These are phyloP conservation scores for Leccinum subgranulosum DNA, from an alignment of 768 basidiomycete species.

Conservation along the genomic window DNA sequence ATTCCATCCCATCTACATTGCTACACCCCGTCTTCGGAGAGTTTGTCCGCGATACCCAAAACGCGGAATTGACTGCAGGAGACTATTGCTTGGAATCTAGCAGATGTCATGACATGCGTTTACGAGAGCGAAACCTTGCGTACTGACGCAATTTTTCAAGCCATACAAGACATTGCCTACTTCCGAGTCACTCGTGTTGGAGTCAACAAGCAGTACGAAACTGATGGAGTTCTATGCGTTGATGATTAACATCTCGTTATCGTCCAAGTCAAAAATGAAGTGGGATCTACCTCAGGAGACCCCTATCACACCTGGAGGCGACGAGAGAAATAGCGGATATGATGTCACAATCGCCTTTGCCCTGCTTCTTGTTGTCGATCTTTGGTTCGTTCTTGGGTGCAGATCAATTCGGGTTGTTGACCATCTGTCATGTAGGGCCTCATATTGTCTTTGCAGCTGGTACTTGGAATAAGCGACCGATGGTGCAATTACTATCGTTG, in stretches of 20 bases:
- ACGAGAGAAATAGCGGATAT: constrained; percentile 5
- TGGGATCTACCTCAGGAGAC: constrained; percentile 19
- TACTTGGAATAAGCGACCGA: constrained; percentile 20
- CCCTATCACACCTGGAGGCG: constrained; percentile 21
- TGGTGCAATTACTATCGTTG: not conserved
- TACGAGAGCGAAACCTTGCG: too few relatives aligned
- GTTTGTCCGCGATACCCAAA: not conserved
- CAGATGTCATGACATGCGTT: not conserved
- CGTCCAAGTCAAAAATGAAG: constrained; percentile 22
- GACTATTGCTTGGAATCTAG: not conserved
- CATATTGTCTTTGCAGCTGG: constrained; percentile 28
- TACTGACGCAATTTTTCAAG: too few relatives aligned
- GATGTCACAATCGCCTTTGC: not conserved
- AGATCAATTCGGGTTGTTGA: not conserved
- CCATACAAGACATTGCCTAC: too few relatives aligned
- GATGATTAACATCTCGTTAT: not conserved
- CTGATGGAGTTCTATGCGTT: not conserved
- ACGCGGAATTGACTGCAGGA: not conserved
- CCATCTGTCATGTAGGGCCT: constrained; percentile 15
- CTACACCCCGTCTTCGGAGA: not conserved
- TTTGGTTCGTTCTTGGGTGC: not conserved
- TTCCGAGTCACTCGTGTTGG: too few relatives aligned
- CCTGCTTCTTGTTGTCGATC: too few relatives aligned
- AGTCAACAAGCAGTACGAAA: too few relatives aligned
- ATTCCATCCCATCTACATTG: not conserved